Evolutionary conservation across 2,329 filamentous ascomycete species (phyloP).

Genomic region (Clonostachys solani): DNA sequence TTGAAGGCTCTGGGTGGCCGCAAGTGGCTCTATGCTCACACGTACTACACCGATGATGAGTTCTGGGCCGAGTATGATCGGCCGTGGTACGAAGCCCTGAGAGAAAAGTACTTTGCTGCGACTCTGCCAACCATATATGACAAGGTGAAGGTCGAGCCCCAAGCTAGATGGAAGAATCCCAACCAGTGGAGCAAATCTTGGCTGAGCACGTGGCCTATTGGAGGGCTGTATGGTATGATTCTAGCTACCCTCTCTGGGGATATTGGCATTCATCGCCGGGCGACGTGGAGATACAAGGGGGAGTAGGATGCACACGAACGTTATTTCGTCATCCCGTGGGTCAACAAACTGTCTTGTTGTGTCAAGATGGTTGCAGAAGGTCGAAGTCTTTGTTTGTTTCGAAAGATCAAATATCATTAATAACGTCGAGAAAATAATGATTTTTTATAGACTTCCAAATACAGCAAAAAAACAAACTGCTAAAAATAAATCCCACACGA

Average conservation of each 20-base stretch:
- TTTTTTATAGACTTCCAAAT: too few species aligned
- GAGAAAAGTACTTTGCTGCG: constrained; percentile 54
- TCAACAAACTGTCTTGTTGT: too few species aligned
- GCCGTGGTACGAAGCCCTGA: constrained; percentile 52
- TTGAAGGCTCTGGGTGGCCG: constrained; percentile 62
- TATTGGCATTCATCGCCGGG: constrained; percentile 6
- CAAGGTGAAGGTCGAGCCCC: constrained; percentile 52
- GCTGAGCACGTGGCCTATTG: constrained; percentile 9
- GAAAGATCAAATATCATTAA: too few species aligned
- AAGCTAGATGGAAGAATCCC: background rate
- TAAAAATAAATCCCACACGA: too few species aligned
- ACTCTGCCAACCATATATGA: constrained; percentile 60
- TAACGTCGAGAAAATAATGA: too few species aligned
- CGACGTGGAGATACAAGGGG: background rate
- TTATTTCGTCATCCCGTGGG: too few species aligned
- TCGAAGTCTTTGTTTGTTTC: too few species aligned
- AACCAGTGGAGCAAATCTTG: background rate
- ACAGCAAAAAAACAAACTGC: too few species aligned
- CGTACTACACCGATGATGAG: constrained; percentile 36
- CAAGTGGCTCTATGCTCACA: constrained; percentile 80
- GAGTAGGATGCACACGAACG: background rate
- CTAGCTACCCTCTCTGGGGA: constrained; percentile 10
- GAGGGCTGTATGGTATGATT: constrained; percentile 13
- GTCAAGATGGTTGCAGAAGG: too few species aligned
- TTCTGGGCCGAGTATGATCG: constrained; percentile 60